A percentile compares a stretch with the other conserved stretches of the same genome.
These are phyloP conservation scores for Trametopsis cervina DNA, from an alignment of 768 basidiomycete genomes.

Conservation along the genomic window DNA sequence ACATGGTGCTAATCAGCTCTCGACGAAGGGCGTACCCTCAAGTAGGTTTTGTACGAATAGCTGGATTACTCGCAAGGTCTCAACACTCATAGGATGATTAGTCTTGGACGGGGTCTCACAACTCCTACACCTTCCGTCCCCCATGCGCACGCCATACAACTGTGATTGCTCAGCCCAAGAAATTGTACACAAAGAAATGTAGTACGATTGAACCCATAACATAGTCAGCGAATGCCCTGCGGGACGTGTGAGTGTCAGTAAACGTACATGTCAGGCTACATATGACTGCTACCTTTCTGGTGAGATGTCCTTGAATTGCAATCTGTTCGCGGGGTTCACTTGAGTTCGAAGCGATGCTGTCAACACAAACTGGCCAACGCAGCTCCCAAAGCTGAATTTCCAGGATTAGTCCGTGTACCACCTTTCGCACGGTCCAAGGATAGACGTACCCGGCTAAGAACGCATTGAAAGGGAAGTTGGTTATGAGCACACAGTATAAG, in stretches of 20 bases:
- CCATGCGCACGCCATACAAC: not conserved
- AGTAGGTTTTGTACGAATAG: too few species aligned
- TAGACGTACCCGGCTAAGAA: slow-evolving; percentile 85
- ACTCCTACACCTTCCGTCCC: not conserved
- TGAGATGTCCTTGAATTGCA: slow-evolving; percentile 84
- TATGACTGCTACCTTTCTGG: slow-evolving; percentile 66
- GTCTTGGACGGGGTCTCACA: too few species aligned
- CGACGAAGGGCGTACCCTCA: too few species aligned
- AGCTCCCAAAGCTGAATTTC: slow-evolving; percentile 70
- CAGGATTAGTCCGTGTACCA: not conserved
- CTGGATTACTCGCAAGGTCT: too few species aligned
- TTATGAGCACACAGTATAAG: slow-evolving; percentile 83
- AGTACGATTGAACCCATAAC: slow-evolving; percentile 90
- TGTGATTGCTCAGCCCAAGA: slow-evolving; percentile 61
- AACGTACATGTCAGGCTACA: not conserved
- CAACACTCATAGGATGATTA: too few species aligned
- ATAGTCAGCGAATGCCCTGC: slow-evolving; percentile 96
- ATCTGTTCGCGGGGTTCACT: slow-evolving; percentile 79
- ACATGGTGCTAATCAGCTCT: too few species aligned
- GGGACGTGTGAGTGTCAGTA: slow-evolving; percentile 2
- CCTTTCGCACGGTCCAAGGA: not conserved
- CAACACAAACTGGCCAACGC: slow-evolving; percentile 95
- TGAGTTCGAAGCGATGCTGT: slow-evolving; percentile 89
- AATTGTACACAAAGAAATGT: slow-evolving; percentile 98
- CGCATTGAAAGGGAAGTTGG: slow-evolving; percentile 95